Evolutionary conservation across 768 basidiomycete genomes (phyloP).

Genomic region (Amanita phalloides): DNA sequence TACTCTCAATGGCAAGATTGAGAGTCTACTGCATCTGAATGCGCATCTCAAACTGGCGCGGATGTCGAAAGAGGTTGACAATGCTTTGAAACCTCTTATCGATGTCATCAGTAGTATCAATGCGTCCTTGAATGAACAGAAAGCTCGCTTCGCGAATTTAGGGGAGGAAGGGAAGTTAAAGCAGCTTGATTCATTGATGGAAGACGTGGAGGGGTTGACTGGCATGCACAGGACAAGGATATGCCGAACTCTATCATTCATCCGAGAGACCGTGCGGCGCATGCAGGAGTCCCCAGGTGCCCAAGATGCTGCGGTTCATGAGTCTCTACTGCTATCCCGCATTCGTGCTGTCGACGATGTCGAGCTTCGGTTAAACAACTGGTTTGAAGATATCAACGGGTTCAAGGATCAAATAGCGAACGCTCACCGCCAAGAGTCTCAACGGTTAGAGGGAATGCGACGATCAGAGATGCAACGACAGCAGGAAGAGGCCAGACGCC

Average conservation of each 20-base stretch:
- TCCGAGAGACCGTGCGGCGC: conserved; percentile 41
- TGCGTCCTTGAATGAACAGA: conserved; percentile 29
- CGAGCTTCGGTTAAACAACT: conserved; percentile 35
- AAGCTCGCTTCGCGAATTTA: conserved; percentile 20
- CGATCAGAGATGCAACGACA: conserved; percentile 22
- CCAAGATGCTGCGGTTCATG: conserved; percentile 32
- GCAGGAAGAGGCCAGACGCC: conserved; percentile 23
- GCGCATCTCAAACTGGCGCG: conserved; percentile 39
- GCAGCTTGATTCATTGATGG: conserved; percentile 25
- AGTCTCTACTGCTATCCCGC: conserved; percentile 38
- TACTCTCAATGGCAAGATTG: conserved; percentile 44
- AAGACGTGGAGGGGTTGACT: conserved; percentile 23
- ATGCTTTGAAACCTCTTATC: conserved; percentile 23
- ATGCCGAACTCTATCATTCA: conserved; percentile 37
- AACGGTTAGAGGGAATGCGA: conserved; percentile 27
- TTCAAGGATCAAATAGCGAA: conserved; percentile 30
- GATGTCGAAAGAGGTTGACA: conserved; percentile 44
- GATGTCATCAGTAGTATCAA: conserved; percentile 27
- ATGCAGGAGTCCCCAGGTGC: conserved; percentile 41
- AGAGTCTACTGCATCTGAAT: conserved; percentile 35
- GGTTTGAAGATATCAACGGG: conserved; percentile 32
- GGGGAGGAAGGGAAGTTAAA: conserved; percentile 18
- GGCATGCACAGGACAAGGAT: conserved; percentile 25
- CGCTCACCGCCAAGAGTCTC: conserved; percentile 29
- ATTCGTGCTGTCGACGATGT: conserved; percentile 38